phyloP scores from a whole-genome alignment of 257 asterid genomes.

The Plectranthus barbatus region DNA sequence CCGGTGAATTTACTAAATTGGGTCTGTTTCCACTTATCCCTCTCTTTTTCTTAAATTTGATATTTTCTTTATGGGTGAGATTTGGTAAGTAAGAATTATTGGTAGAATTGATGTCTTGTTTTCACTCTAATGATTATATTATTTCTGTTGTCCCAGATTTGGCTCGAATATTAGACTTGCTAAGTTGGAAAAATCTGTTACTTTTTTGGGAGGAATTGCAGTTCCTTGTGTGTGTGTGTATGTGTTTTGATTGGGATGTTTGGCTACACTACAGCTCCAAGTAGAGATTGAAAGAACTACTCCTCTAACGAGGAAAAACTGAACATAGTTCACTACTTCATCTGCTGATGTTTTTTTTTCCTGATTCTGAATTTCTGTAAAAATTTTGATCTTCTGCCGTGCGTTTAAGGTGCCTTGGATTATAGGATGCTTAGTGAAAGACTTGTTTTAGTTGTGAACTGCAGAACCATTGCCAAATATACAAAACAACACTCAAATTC shows the following conservation, averaged over 20 bases:
- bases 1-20: slow-evolving; percentile 84
- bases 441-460: not conserved
- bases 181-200: no score
- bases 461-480: not conserved
- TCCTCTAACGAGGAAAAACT: not conserved
- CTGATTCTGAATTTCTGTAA: slow-evolving; percentile 4
- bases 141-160: not conserved
- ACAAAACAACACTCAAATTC: not conserved
- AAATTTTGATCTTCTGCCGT: not conserved
- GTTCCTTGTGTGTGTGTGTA: not conserved
- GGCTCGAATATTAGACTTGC: not conserved
- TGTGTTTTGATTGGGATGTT: not conserved
- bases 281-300: not conserved
- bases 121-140: not conserved
- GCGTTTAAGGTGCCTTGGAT: not conserved
- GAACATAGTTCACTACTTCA: not conserved
- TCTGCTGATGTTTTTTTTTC: not conserved
- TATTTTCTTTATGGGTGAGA: no score
- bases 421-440: not conserved
- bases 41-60: no score
- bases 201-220: not conserved
- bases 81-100: not conserved
- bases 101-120: not conserved
- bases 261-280: not conserved
- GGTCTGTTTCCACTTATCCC: slow-evolving; percentile 28